Percentiles rank a stretch among this genome's conserved stretches.
These are phyloP conservation scores for Salix viminalis DNA, from an alignment of 345 rosid species.

Conservation along the genomic window DNA sequence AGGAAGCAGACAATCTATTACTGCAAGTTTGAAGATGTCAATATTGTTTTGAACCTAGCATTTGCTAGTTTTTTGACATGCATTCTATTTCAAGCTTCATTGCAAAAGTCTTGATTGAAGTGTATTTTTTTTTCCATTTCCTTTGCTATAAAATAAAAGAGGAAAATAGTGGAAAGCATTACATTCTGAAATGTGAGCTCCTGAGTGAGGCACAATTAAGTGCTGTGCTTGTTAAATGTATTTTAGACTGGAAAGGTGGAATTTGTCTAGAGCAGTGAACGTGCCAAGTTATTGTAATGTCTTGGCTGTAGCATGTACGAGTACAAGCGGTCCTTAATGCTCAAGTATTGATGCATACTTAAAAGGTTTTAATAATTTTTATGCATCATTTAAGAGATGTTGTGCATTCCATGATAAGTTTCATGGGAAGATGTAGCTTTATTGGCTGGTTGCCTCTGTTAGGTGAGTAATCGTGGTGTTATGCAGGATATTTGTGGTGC, in stretches of 20 bases:
- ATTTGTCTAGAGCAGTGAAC: neutral
- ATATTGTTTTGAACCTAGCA: neutral
- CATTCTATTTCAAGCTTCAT: neutral
- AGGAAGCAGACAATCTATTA: neutral
- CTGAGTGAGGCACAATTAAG: neutral
- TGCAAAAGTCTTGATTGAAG: neutral
- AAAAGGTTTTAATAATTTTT: conserved; percentile 10
- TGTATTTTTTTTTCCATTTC: neutral
- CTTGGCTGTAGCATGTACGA: neutral
- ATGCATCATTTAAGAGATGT: neutral
- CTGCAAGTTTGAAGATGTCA: neutral
- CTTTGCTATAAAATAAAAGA: neutral
- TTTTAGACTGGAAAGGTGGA: neutral
- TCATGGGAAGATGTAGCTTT: conserved; percentile 36
- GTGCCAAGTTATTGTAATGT: neutral
- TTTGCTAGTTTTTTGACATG: neutral
- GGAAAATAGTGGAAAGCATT: neutral
- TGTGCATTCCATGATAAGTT: conserved; percentile 14
- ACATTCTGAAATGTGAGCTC: neutral
- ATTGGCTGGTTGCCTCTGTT: conserved; percentile 50
- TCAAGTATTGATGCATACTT: neutral
- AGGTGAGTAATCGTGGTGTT: conserved; percentile 63
- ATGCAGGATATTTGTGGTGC: conserved; percentile 48
- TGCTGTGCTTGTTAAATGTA: neutral
- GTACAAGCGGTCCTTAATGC: neutral